Conservation (phyloP, 2,329 filamentous ascomycete genomes). For the Fusarium nelsonii region DNA sequence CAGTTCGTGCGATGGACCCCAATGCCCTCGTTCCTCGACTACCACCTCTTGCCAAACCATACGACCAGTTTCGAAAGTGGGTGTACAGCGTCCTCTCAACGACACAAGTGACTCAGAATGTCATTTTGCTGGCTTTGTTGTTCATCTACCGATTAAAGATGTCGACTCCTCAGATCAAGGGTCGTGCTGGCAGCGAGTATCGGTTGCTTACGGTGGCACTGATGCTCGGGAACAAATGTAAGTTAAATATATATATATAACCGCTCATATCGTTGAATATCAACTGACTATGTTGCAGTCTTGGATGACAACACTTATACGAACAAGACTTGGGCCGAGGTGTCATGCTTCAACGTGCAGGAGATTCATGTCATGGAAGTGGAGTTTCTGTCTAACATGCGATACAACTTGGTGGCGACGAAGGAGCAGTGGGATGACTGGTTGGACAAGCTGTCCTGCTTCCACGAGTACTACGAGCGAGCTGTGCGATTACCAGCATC, state of each 20-base stretch:
- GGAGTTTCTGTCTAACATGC: constrained; percentile 99
- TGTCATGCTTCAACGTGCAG: constrained; percentile 90
- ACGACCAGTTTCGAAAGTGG: constrained; percentile 90
- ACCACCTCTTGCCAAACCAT: constrained; percentile 78
- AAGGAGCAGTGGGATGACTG: constrained; percentile 88
- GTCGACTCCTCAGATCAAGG: constrained; percentile 88
- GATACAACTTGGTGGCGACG: constrained; percentile 90
- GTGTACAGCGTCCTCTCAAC: constrained; percentile 90
- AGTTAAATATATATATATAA: no score
- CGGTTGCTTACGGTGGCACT: constrained; percentile 91
- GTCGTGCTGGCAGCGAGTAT: constrained; percentile 93
- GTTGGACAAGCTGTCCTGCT: constrained; percentile 85
- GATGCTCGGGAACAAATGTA: constrained; percentile 98
- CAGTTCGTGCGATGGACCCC: constrained; percentile 60
- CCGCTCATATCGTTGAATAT: not conserved
- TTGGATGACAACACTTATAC: constrained; percentile 99
- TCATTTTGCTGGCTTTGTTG: constrained; percentile 87
- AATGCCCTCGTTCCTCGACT: constrained; percentile 64
- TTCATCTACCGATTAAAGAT: constrained; percentile 96
- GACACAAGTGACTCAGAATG: constrained; percentile 96
- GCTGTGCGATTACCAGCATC: constrained; percentile 65
- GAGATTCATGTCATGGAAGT: constrained; percentile 99
- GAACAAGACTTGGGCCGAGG: constrained; percentile 99
- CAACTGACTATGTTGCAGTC: constrained; percentile 64
- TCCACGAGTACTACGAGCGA: constrained; percentile 84